These are phyloP conservation scores for Senna tora DNA, from an alignment of 306 rosid genomes.

Conservation along the genomic window DNA sequence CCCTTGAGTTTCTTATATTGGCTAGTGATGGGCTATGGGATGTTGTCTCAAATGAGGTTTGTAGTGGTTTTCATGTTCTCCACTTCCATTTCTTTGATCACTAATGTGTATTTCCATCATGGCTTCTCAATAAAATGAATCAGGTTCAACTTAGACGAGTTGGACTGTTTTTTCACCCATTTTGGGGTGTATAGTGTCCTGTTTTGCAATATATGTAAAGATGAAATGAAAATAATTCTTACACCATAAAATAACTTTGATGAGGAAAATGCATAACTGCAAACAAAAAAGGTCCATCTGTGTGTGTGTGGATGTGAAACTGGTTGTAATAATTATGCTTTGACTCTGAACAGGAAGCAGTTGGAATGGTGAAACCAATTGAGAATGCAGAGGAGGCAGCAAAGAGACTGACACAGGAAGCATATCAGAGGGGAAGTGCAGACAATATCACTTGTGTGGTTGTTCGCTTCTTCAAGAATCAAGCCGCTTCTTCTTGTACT, in stretches of 20 bases:
- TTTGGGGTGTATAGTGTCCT: not conserved
- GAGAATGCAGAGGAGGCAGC: constrained; percentile 86
- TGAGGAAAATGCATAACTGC: not conserved
- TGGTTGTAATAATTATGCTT: not conserved
- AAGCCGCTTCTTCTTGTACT: constrained; percentile 54
- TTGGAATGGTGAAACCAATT: constrained; percentile 75
- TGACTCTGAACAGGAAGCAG: constrained; percentile 73
- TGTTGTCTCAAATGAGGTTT: constrained; percentile 94
- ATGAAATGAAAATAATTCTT: too few species aligned
- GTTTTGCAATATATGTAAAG: not conserved
- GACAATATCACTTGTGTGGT: constrained; percentile 92
- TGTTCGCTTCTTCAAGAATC: constrained; percentile 81
- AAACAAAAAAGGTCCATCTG: not conserved
- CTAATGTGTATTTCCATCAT: constrained; percentile 12
- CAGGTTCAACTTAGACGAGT: too few species aligned
- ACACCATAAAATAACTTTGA: too few species aligned
- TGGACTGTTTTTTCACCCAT: not conserved
- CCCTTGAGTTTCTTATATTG: constrained; percentile 92
- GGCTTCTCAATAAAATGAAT: not conserved
- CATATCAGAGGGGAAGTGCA: constrained; percentile 87
- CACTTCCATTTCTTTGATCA: not conserved
- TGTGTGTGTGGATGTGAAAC: not conserved
- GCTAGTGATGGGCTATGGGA: constrained; percentile 99
- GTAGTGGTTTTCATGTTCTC: constrained; percentile 25
- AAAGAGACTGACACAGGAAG: constrained; percentile 88